Evolutionary conservation across 768 basidiomycete species (phyloP).

Genomic region (Glaciozyma martinii): DNA sequence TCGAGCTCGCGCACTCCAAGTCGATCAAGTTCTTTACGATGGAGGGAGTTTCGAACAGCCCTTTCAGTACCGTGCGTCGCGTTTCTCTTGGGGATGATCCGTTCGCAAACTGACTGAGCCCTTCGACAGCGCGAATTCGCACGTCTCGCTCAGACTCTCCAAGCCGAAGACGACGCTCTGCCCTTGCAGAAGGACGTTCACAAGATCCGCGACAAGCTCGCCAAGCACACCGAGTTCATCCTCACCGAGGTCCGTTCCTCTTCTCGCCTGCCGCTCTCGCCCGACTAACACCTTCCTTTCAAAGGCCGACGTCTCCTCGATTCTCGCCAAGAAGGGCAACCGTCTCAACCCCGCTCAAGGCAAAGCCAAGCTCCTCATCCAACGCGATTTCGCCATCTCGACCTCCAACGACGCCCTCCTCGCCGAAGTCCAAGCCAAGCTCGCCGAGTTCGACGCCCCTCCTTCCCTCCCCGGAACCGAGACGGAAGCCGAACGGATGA

Average conservation of each 20-base stretch:
- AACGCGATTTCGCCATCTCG: conserved; percentile 62
- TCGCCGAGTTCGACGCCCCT: conserved; percentile 49
- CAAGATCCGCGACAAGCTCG: conserved; percentile 13
- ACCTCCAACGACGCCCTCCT: conserved; percentile 63
- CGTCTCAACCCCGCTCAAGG: conserved; percentile 33
- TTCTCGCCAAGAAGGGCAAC: conserved; percentile 57
- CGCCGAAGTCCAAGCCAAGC: conserved; percentile 53
- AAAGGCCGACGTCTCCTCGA: conserved; percentile 73
- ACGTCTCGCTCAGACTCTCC: conserved; percentile 47
- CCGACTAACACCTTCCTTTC: conserved; percentile 14
- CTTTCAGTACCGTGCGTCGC: conserved; percentile 53
- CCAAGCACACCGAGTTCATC: conserved; percentile 50
- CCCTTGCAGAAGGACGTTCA: conserved; percentile 44
- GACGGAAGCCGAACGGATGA: conserved; percentile 44
- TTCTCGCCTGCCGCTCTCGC: conserved; percentile 1
- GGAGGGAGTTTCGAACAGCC: conserved; percentile 76
- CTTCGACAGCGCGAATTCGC: conserved; percentile 60
- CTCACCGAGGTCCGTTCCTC: conserved; percentile 63
- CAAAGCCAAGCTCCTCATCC: conserved; percentile 56
- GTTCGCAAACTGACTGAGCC: neutral
- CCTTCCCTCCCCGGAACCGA: conserved; percentile 22
- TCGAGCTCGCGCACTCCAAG: conserved; percentile 71
- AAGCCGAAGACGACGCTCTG: conserved; percentile 52
- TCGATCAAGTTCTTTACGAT: conserved; percentile 56
- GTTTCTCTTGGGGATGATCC: neutral